phyloP scores from a whole-genome alignment of 257 asterid species.

The Plantago elongata region DNA sequence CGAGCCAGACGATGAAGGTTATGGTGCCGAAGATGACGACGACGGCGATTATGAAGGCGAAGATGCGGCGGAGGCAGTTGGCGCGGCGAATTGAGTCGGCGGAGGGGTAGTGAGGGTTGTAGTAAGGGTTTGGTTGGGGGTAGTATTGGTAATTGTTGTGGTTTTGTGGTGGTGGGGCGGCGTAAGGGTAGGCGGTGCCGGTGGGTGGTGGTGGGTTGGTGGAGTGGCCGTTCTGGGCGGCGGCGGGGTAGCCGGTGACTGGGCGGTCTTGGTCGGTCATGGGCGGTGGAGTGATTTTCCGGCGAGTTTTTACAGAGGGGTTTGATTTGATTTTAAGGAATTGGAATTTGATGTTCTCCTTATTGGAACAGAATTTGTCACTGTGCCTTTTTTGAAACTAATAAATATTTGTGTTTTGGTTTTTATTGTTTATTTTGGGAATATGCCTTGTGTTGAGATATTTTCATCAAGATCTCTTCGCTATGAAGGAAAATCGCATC shows the following conservation, averaged over 20 bases:
- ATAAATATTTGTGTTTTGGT: too few species aligned
- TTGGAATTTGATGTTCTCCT: too few species aligned
- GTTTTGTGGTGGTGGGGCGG: constrained; percentile 33
- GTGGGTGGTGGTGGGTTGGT: constrained; percentile 27
- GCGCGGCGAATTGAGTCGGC: constrained; percentile 53
- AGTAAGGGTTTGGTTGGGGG: constrained; percentile 20
- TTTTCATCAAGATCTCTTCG: too few species aligned
- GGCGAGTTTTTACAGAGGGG: too few species aligned
- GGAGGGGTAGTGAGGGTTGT: constrained; percentile 28
- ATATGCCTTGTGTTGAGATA: too few species aligned
- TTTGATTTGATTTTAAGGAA: too few species aligned
- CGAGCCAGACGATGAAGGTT: constrained; percentile 72
- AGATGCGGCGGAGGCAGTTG: constrained; percentile 68
- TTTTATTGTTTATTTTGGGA: too few species aligned
- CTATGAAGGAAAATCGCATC: too few species aligned
- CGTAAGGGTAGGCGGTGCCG: constrained; percentile 43
- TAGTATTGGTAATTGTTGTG: constrained; percentile 25
- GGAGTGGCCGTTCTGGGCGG: background rate
- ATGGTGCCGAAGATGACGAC: constrained; percentile 48
- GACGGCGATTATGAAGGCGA: constrained; percentile 44
- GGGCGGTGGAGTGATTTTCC: background rate
- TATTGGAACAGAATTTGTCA: too few species aligned
- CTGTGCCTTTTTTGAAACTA: too few species aligned
- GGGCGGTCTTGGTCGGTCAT: constrained; percentile 63
- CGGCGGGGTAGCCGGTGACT: constrained; percentile 75